These are phyloP conservation scores for Rhipidocladum racemiflorum DNA, from an alignment of 176 grass and related monocot species.

Conservation along the genomic window DNA sequence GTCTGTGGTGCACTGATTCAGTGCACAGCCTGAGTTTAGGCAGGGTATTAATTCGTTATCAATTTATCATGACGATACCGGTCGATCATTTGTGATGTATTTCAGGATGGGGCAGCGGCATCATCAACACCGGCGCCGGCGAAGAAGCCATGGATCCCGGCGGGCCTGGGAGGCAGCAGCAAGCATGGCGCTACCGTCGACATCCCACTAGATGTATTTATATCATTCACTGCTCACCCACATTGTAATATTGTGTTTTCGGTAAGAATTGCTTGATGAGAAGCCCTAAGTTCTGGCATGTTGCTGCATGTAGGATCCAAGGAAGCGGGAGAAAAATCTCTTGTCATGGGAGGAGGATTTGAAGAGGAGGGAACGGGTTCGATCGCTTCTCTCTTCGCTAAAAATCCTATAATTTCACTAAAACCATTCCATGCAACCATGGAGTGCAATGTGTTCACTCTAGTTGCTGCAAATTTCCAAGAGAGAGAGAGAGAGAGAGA, in stretches of 20 bases:
- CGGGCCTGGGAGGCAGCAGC: constrained; percentile 40
- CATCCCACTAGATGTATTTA: constrained; percentile 38
- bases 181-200: constrained; percentile 50
- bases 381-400: not conserved
- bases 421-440: not conserved
- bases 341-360: constrained; percentile 75
- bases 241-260: not conserved
- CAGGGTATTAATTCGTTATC: not conserved
- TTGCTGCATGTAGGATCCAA: constrained; percentile 44
- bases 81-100: constrained; percentile 8
- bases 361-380: constrained; percentile 70
- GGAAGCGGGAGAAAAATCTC: constrained; percentile 60
- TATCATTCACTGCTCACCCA: not conserved
- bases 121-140: constrained; percentile 4
- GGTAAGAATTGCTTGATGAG: not conserved
- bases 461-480: not conserved
- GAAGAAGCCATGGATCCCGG: constrained; percentile 39
- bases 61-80: not conserved
- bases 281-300: not conserved
- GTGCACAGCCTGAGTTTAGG: not conserved
- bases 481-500: not conserved
- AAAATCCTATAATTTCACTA: not conserved
- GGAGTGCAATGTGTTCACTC: constrained; percentile 10
- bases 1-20: not conserved
- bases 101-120: constrained; percentile 23